Evolutionary conservation across 805 yeast genomes (phyloP).

Genomic region (Lipomyces yamanashiensis): DNA sequence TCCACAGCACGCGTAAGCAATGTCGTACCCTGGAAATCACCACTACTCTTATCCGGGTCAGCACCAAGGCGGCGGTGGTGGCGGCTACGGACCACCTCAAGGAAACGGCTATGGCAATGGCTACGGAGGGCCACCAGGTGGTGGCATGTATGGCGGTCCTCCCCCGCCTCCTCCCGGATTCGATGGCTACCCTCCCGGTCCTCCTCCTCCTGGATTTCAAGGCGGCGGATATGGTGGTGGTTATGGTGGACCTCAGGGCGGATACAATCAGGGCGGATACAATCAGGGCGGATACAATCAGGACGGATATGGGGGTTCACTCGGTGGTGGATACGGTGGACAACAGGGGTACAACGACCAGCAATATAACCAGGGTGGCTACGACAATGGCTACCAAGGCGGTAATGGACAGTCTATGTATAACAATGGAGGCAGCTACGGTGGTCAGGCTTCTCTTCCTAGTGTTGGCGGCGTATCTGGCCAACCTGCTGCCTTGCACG

Average conservation of each 20-base stretch:
- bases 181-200: slow-evolving; percentile 22
- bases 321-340: slow-evolving; percentile 13
- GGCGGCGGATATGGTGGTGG: no score
- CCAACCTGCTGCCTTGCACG: neutral
- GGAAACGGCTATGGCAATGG: slow-evolving; percentile 8
- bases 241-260: slow-evolving; percentile 14
- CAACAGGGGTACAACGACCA: slow-evolving; percentile 1
- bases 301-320: neutral
- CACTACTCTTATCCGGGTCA: slow-evolving; percentile 43
- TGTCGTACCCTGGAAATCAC: slow-evolving; percentile 47
- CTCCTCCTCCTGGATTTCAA: slow-evolving; percentile 10
- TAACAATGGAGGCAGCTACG: slow-evolving; percentile 3
- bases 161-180: slow-evolving; percentile 17
- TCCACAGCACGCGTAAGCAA: neutral
- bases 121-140: slow-evolving; percentile 8
- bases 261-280: slow-evolving; percentile 14
- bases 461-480: slow-evolving; percentile 5
- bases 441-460: neutral
- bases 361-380: slow-evolving; percentile 7
- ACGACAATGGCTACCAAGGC: slow-evolving; percentile 14
- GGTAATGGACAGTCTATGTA: slow-evolving; percentile 9
- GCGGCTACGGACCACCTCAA: slow-evolving; percentile 8
- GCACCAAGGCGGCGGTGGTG: slow-evolving; percentile 11
- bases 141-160: slow-evolving; percentile 12
- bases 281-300: neutral